phyloP scores from a whole-genome alignment of 805 yeast genomes.

The Candida maesae region DNA sequence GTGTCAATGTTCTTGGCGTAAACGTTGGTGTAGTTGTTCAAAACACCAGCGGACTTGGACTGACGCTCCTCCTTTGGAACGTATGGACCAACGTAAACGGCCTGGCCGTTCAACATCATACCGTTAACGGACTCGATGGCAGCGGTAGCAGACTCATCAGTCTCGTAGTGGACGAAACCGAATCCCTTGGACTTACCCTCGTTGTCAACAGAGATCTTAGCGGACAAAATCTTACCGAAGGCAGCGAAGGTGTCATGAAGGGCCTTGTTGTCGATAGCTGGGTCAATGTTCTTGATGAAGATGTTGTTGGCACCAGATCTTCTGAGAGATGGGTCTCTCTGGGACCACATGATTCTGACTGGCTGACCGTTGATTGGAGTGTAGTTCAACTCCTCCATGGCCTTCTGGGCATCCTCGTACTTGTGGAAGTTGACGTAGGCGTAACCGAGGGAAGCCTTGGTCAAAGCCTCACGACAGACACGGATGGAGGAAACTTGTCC shows the following conservation, averaged over 20 bases:
- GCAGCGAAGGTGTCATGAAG: slow-evolving; percentile 97
- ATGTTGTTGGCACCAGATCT: slow-evolving; percentile 95
- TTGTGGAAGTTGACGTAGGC: slow-evolving; percentile 96
- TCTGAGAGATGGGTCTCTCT: slow-evolving; percentile 95
- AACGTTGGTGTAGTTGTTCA: slow-evolving; percentile 92
- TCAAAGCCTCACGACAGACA: slow-evolving; percentile 97
- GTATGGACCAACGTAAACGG: slow-evolving; percentile 94
- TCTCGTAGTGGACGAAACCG: slow-evolving; percentile 96
- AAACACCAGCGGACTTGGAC: slow-evolving; percentile 83
- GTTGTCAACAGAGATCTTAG: slow-evolving; percentile 96
- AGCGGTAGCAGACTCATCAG: slow-evolving; percentile 85
- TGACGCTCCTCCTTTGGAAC: slow-evolving; percentile 90
- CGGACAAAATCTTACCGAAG: slow-evolving; percentile 91
- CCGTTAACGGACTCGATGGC: slow-evolving; percentile 98
- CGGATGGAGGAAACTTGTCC: slow-evolving; percentile 97
- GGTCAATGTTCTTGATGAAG: slow-evolving; percentile 97
- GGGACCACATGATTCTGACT: slow-evolving; percentile 99
- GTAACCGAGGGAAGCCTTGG: slow-evolving; percentile 95
- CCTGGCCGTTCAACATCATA: slow-evolving; percentile 94
- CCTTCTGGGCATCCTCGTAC: slow-evolving; percentile 85
- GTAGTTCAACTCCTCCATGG: slow-evolving; percentile 94
- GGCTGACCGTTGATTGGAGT: slow-evolving; percentile 90
- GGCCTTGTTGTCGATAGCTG: slow-evolving; percentile 98
- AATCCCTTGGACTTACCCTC: slow-evolving; percentile 90
- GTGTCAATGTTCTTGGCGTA: slow-evolving; percentile 86